Evolutionary conservation across 2,329 filamentous ascomycete genomes (phyloP), one percentile per base, ranked within the genome.

Genomic region (Penicillium griseofulvum): DNA sequence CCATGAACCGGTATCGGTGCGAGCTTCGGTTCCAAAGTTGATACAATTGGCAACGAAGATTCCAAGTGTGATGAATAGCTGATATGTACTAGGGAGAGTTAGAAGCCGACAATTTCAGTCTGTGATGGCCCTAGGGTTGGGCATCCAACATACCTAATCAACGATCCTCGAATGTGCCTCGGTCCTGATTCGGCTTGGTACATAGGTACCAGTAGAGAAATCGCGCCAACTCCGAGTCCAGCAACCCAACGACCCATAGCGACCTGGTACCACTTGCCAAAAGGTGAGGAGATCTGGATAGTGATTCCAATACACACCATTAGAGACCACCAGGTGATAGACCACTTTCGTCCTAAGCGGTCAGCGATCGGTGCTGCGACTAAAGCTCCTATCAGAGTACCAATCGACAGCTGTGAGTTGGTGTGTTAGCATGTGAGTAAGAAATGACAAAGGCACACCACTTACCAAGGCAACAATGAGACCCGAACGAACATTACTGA

Each of bases 1-100:
- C 77, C 78, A 80, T 4, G 76, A 77, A 3, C 63, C 67, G 74
- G 68, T 84, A 48, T 63, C 49, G 1, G 46, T 19, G 8, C 59
- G 61, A 5, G 17, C 12, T 48, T 75, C 73, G 2, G 75, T 78
- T 26, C 77, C 77, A 45, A 68, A 79, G 56, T 79, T 78, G 66
- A 79, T 76, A 51, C 74, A 76, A 36, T 76, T 71, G n/a, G 77
- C 76, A 9, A 77, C 64, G 53, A 79, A 75, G 47, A 79, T 78
- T 4, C 76, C 76, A 8, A 78, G 61, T 0, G 76, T 79, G 58
- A 79, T 76, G 56, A 80, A 78, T 5, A 80, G 64, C 54, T 80
- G 77, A 57, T 79, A 80, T 5, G 74, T 74, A 59, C 74, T 74
- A 38, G 1, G 14, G 34, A 9, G 12, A 6, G 43, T 55, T 39